These are phyloP conservation scores for Arthrobotrys pseudoclavata DNA, from an alignment of 2,329 filamentous ascomycete species.

Conservation along the genomic window DNA sequence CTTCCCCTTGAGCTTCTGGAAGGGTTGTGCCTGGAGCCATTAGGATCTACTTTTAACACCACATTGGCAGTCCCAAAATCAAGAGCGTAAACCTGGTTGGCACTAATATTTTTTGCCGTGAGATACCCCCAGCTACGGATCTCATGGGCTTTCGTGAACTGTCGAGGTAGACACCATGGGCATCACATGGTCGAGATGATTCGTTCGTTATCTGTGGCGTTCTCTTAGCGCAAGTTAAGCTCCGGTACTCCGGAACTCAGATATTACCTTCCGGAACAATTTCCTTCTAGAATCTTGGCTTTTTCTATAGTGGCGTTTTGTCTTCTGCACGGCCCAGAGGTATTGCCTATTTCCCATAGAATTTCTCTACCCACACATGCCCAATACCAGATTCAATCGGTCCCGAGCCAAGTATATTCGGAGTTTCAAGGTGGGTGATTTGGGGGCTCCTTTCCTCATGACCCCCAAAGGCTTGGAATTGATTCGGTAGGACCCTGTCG, in stretches of 20 bases:
- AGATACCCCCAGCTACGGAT: neutral
- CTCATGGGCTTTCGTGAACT: neutral
- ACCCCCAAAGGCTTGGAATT: slow-evolving; percentile 13
- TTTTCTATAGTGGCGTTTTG: slow-evolving; percentile 51
- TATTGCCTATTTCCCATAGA: neutral
- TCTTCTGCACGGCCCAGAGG: slow-evolving; percentile 23
- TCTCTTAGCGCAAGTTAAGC: slow-evolving; percentile 2
- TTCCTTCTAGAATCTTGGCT: slow-evolving; percentile 49
- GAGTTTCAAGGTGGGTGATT: slow-evolving; percentile 52
- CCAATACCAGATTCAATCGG: slow-evolving; percentile 17
- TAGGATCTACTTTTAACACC: slow-evolving; percentile 27
- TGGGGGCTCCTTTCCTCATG: slow-evolving; percentile 24
- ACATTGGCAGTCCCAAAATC: slow-evolving; percentile 32
- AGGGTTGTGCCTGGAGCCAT: slow-evolving; percentile 23
- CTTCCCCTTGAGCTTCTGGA: slow-evolving; percentile 51
- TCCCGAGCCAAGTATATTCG: slow-evolving; percentile 27
- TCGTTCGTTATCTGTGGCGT: slow-evolving; percentile 1
- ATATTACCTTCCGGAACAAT: slow-evolving; percentile 31
- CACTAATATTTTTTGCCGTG: slow-evolving; percentile 27
- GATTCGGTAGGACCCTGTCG: slow-evolving; percentile 42
- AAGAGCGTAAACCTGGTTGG: neutral
- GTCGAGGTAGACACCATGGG: slow-evolving; percentile 13
- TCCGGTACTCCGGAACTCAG: slow-evolving; percentile 38
- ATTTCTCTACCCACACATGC: slow-evolving; percentile 6
- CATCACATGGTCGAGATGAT: slow-evolving; percentile 16